phyloP scores from a whole-genome alignment of 2,329 filamentous ascomycete genomes.

The Teratosphaeria zuluensis region DNA sequence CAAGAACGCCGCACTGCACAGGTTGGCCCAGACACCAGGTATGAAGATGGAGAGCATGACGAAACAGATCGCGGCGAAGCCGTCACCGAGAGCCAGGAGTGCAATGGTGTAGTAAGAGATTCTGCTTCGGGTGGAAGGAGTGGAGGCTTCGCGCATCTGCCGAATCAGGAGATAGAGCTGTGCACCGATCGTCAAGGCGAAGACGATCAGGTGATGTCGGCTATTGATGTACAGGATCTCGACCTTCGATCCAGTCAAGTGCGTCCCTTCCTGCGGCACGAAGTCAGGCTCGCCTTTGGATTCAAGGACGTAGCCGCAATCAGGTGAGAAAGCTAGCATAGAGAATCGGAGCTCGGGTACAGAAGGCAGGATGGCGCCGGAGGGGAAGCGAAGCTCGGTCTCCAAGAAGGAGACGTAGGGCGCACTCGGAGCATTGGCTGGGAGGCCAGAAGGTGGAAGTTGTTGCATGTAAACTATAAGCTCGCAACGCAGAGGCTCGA shows the following conservation, averaged over 20 bases:
- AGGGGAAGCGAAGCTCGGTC: slow-evolving; percentile 49
- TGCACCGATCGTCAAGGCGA: slow-evolving; percentile 39
- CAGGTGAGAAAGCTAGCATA: slow-evolving; percentile 53
- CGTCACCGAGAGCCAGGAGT: slow-evolving; percentile 52
- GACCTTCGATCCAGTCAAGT: slow-evolving; percentile 48
- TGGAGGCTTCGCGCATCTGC: slow-evolving; percentile 56
- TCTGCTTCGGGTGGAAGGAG: slow-evolving; percentile 53
- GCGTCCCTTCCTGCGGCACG: slow-evolving; percentile 40
- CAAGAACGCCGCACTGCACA: slow-evolving; percentile 49
- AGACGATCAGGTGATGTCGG: slow-evolving; percentile 44
- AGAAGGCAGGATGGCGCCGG: slow-evolving; percentile 44
- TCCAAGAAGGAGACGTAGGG: slow-evolving; percentile 44
- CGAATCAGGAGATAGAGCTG: slow-evolving; percentile 49
- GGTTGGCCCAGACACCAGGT: slow-evolving; percentile 44
- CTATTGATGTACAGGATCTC: slow-evolving; percentile 41
- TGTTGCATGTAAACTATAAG: slow-evolving; percentile 80
- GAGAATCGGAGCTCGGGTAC: slow-evolving; percentile 48
- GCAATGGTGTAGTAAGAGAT: slow-evolving; percentile 56
- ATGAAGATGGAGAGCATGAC: slow-evolving; percentile 47
- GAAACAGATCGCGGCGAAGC: slow-evolving; percentile 45
- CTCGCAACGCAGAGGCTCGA: slow-evolving; percentile 69
- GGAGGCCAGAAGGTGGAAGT: slow-evolving; percentile 11
- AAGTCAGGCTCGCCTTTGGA: slow-evolving; percentile 50
- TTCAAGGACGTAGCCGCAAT: slow-evolving; percentile 56
- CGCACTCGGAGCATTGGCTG: background rate